Evolutionary conservation across 257 asterid species (phyloP), one percentile per base, ranked within the genome.

Genomic region (Salvia hispanica): DNA sequence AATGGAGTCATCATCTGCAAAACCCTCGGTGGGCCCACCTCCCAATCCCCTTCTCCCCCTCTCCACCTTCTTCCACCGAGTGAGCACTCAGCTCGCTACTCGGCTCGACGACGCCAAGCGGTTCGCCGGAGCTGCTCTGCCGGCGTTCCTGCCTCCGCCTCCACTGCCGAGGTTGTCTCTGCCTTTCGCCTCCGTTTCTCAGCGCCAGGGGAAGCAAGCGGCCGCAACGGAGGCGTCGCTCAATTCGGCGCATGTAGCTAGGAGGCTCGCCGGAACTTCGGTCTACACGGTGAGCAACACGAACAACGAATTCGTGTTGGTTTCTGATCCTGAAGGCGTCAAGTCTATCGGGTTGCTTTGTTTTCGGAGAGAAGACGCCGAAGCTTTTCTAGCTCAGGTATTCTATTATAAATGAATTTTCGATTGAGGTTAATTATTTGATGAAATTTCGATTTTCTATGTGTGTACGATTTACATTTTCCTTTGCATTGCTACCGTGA

Each of bases 281-380:
- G 95, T 93, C 12, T 93, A 80, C 85, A 90, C 99, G 0, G 97
- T 93, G 2, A 86, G 97, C 86, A 93, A 86, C 79, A 80, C 92
- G 9, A 85, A 85, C 65, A 93, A 90, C 66, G 99, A 93, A 64
- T 93, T 93, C 69, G 95, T 93, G 69, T 85, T 93, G 64, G 83
- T 93, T 50, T 93, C 99, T 61, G 92, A 93, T 65, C 78, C 92
- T 1, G 78, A 79, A 40, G 86, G 92, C 13, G 77, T 73, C 25
- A 93, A 91, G 83, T 90, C 99, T 48, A 93, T 93, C 54, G 97
- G 99, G 9, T 80, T 93, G 79, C 90, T 93, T 62, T 90, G 99
- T 64, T 93, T 93, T 54, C 97, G 99, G 48, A 80, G 76, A 46
- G 96, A 93, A 74, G 99, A 93, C 21, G 99, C 99, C 54, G 95